Evolutionary conservation across 2,329 filamentous ascomycete species (phyloP).

Genomic region (Apiospora pterosperma): DNA sequence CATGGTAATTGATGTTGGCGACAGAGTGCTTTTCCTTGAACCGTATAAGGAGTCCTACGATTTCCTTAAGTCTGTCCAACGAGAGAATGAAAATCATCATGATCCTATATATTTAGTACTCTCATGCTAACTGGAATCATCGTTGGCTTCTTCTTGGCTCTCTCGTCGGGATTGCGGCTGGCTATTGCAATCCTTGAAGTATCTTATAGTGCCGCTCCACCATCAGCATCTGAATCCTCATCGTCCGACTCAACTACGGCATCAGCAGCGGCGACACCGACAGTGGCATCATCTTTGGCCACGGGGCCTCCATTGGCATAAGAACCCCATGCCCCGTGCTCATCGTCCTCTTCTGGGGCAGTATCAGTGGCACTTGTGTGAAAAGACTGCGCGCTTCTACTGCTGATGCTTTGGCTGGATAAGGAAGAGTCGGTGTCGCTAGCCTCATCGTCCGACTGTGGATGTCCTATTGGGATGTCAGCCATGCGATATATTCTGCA

Average conservation of each 20-base stretch:
- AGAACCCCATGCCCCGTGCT: not conserved
- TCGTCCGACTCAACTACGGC: not conserved
- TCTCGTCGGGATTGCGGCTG: no score
- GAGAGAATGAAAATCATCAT: no score
- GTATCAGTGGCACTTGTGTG: not conserved
- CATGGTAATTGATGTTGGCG: no score
- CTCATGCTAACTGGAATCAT: no score
- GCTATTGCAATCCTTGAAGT: accelerated
- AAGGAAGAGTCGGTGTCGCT: not conserved
- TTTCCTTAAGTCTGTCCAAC: no score
- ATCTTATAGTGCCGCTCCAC: not conserved
- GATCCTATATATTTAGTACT: no score
- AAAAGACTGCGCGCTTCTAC: not conserved
- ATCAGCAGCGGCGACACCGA: no score
- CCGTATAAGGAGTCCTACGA: no score
- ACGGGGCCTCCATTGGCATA: no score
- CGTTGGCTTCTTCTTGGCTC: no score
- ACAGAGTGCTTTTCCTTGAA: no score
- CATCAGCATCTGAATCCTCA: not conserved
- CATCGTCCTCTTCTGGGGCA: not conserved
- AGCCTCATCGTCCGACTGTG: not conserved
- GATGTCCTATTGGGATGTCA: not conserved
- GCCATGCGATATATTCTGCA: not conserved
- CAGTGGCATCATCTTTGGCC: no score
- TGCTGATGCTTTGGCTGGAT: not conserved